Evolutionary conservation across 1,284 basidiomycete species (phyloP), one percentile per base, ranked within the genome.

Genomic region (Lignosus rhinocerotis): DNA sequence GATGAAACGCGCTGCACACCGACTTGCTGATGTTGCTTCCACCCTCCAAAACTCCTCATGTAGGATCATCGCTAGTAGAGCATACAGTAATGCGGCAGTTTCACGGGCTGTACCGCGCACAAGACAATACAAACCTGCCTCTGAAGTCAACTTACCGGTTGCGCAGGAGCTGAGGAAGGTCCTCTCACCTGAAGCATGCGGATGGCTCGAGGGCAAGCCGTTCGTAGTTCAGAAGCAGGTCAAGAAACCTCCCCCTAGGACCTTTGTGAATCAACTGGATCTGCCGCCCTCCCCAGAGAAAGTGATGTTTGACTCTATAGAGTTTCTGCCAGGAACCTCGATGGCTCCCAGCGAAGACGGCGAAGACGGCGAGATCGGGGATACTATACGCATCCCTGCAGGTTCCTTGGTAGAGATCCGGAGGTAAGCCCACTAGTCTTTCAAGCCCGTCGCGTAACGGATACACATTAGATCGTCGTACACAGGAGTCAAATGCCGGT

Each of bases 371-470:
- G 32, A 38, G 33, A 19, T 51, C 9, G 55, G 45, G 14, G n/a
- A 52, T 6, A 21, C 14, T 16, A 14, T 46, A 45, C 47, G 50
- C 5, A 51, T 68, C 14, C 51, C 53, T 43, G 77, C 77, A 2
- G 87, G 87, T 0, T 77, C 84, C 16, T 83, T 87, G 53, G 74
- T 89, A 31, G 87, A 89, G 63, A 67, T 85, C 34, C 77, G 87
- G 61, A 80, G 80, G 87, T 85, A 63, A 56, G 79, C 25, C 1
- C 17, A 3, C 43, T 71, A 16, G 11, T 32, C 3, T 4, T 41
- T 25, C 25, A 25, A 25, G 4, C 25, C 25, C 43, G 17, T 38
- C 17, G 21, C 14, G 16, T 31, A 12, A 16, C 9, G 1, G 1
- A 3, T 50, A n/a, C 21, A 19, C 14, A 36, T 55, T 3, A 59